Evolutionary conservation across 2,329 filamentous ascomycete species (phyloP).

Genomic region (Colletotrichum navitas): DNA sequence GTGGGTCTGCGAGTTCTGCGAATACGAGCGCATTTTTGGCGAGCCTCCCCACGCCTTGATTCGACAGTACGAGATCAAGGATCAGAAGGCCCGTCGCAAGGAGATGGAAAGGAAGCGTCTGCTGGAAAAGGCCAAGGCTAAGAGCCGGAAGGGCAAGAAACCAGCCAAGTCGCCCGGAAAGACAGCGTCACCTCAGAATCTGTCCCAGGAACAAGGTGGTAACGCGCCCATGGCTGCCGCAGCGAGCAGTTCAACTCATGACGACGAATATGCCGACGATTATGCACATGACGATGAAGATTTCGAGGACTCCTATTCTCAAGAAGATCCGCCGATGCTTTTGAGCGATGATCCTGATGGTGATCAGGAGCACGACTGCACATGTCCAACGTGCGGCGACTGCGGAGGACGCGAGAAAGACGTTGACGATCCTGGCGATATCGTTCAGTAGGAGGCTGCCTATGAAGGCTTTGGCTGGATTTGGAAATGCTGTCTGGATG

Average conservation of each 20-base stretch:
- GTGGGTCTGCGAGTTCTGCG: slow-evolving; percentile 98
- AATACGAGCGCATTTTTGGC: slow-evolving; percentile 97
- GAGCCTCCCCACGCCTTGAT: slow-evolving; percentile 86
- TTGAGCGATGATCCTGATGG: slow-evolving; percentile 40
- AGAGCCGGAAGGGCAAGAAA: slow-evolving; percentile 91
- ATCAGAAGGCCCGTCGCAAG: slow-evolving; percentile 84
- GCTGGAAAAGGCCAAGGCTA: slow-evolving; percentile 94
- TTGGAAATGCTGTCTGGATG: neutral
- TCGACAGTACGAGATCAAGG: slow-evolving; percentile 93
- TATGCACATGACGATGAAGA: slow-evolving; percentile 43
- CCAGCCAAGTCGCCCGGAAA: slow-evolving; percentile 74
- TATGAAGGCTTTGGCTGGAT: slow-evolving; percentile 2
- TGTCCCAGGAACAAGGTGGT: slow-evolving; percentile 45
- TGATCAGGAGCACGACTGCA: slow-evolving; percentile 24
- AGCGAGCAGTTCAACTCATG: slow-evolving; percentile 55
- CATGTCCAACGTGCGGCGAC: slow-evolving; percentile 18
- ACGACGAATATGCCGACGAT: slow-evolving; percentile 52
- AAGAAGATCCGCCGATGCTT: slow-evolving; percentile 42
- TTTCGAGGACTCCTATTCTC: slow-evolving; percentile 27
- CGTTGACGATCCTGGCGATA: slow-evolving; percentile 33
- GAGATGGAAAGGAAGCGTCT: slow-evolving; percentile 87
- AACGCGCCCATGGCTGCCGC: slow-evolving; percentile 44
- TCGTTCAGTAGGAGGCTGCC: slow-evolving; percentile 1
- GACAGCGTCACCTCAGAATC: slow-evolving; percentile 43
- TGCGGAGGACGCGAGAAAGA: slow-evolving; percentile 21